Conservation (phyloP, 2,329 filamentous ascomycete genomes). For the Zasmidium citrigriseum region DNA sequence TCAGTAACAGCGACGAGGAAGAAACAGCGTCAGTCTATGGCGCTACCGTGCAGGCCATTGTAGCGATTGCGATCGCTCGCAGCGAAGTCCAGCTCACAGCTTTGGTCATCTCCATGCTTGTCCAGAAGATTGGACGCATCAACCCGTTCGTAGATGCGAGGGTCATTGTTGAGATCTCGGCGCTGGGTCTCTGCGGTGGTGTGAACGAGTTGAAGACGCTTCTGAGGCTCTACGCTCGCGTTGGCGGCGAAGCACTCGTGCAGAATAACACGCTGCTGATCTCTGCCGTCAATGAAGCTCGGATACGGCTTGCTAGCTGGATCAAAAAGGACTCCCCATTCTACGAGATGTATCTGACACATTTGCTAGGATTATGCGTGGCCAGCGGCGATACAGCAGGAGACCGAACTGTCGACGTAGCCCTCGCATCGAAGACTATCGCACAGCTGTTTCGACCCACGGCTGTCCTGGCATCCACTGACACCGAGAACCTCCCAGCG, state of each 20-base stretch:
- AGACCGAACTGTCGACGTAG: conserved; percentile 48
- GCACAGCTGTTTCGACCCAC: conserved; percentile 82
- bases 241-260: conserved; percentile 71
- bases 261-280: conserved; percentile 68
- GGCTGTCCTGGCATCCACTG: conserved; percentile 75
- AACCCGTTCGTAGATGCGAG: conserved; percentile 77
- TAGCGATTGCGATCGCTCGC: conserved; percentile 79
- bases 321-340: conserved; percentile 69
- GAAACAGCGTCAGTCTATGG: conserved; percentile 76
- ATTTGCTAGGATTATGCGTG: conserved; percentile 83
- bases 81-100: conserved; percentile 91
- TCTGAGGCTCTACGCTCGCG: conserved; percentile 77
- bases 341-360: conserved; percentile 79
- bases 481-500: conserved; percentile 46
- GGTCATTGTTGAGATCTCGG: conserved; percentile 80
- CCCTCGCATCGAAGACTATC: conserved; percentile 84
- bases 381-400: conserved; percentile 83
- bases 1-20: conserved; percentile 70
- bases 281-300: conserved; percentile 75
- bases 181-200: conserved; percentile 74
- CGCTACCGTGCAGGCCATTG: conserved; percentile 93
- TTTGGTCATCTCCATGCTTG: conserved; percentile 87
- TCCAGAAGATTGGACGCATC: conserved; percentile 92
- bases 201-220: conserved; percentile 81
- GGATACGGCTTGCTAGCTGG: conserved; percentile 73